Evolutionary conservation across 2,329 filamentous ascomycete genomes (phyloP).

Genomic region (Aspergillus tanneri): DNA sequence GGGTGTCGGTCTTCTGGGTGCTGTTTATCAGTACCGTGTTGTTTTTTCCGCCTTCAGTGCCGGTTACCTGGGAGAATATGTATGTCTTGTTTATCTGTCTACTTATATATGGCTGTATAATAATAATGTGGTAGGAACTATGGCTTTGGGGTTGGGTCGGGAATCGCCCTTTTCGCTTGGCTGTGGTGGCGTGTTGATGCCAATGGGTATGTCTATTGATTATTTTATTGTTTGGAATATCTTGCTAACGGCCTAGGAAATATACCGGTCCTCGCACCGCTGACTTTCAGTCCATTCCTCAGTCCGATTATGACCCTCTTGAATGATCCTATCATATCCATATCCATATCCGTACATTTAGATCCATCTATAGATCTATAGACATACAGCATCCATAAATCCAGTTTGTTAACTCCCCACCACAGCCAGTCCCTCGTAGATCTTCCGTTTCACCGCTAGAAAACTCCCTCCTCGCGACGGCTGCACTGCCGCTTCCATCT

Average conservation of each 20-base stretch:
- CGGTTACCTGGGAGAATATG: constrained; percentile 53
- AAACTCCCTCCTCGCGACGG: constrained; percentile 61
- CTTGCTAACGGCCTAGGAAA: constrained; percentile 43
- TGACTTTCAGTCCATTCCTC: no score
- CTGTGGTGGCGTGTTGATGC: constrained; percentile 50
- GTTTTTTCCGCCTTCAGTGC: constrained; percentile 52
- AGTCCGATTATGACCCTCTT: constrained; percentile 19
- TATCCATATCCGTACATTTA: not conserved
- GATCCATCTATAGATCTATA: not conserved
- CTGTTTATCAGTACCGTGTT: constrained; percentile 62
- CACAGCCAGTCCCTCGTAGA: constrained; percentile 91
- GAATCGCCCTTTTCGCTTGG: constrained; percentile 52
- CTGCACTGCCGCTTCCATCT: constrained; percentile 75
- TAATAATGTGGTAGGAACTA: constrained; percentile 46
- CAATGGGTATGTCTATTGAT: constrained; percentile 34
- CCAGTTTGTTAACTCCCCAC: constrained; percentile 64
- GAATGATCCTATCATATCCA: not conserved
- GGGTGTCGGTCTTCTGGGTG: constrained; percentile 60
- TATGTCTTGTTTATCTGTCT: constrained; percentile 20
- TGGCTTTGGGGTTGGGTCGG: constrained; percentile 46
- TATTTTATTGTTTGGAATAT: constrained; percentile 12
- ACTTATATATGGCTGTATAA: not conserved
- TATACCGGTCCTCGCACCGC: constrained; percentile 61
- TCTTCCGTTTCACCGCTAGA: constrained; percentile 81
- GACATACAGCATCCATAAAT: not conserved